Percentiles rank a stretch among this genome's conserved stretches.
Evolutionary conservation across 2,329 filamentous ascomycete species (phyloP).

Genomic region (Orbilia javanica): DNA sequence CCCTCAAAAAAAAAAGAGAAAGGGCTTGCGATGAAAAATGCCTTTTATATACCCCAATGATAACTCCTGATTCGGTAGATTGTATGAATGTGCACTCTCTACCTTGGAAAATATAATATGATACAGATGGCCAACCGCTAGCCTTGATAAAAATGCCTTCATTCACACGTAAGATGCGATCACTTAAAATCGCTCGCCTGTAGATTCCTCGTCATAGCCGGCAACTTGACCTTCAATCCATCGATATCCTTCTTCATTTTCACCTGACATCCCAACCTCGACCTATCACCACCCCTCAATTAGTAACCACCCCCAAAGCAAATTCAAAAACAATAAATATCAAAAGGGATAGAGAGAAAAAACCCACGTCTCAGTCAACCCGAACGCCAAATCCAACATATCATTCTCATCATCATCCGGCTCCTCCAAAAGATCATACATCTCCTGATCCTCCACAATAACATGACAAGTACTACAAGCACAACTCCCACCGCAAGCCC

Average conservation of each 20-base stretch:
- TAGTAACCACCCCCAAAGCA: conserved; percentile 14
- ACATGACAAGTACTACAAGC: conserved; percentile 82
- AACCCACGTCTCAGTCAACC: conserved; percentile 76
- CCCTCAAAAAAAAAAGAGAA: too few species aligned
- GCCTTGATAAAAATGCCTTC: neutral
- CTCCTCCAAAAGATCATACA: conserved; percentile 75
- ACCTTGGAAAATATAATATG: conserved; percentile 49
- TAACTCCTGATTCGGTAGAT: conserved; percentile 30
- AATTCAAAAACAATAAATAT: neutral
- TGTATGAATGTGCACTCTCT: conserved; percentile 8
- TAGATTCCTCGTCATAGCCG: conserved; percentile 93
- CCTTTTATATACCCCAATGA: conserved; percentile 30
- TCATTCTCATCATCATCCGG: conserved; percentile 77
- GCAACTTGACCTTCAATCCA: conserved; percentile 85
- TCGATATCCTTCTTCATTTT: conserved; percentile 91
- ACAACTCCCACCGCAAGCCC: conserved; percentile 88
- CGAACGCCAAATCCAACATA: conserved; percentile 81
- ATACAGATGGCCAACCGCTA: neutral
- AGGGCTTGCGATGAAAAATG: neutral
- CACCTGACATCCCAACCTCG: conserved; percentile 86
- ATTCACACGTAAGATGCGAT: conserved; percentile 64
- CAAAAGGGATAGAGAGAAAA: neutral
- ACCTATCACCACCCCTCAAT: conserved; percentile 48
- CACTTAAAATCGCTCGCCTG: conserved; percentile 89
- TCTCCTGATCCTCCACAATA: conserved; percentile 74